Evolutionary conservation across 108 stramenopile genomes (phyloP), one percentile per base, ranked within the genome.

Genomic region (Pinguiococcus pyrenoidosus): DNA sequence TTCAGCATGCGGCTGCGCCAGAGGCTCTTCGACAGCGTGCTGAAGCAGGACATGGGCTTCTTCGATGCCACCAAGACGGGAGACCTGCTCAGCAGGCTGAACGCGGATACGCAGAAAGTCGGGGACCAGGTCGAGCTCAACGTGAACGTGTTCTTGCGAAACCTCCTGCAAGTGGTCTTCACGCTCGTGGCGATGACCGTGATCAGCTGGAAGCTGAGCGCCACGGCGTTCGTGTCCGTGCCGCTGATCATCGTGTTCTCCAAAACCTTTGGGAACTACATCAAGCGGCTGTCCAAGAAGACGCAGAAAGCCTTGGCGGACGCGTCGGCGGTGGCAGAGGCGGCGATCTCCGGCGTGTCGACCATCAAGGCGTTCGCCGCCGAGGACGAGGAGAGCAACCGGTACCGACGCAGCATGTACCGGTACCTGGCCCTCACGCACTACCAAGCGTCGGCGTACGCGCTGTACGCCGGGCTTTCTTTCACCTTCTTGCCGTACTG

Each of bases 91-190:
- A 34, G 32, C 20, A n/a, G 49, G 20, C 56, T 68, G 1, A 35
- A 40, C 16, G 9, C 33, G 17, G 72, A 74, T 60, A 56, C 59
- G 26, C 79, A 80, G 5, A 73, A 81, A 16, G 77, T 87, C 20
- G 82, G 81, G 29, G 81, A 83, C 42, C 82, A 83, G 67, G 79
- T 87, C 14, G 75, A 79, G 4, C 55, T 81, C 29, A 83, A 84
- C 60, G 70, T 87, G 40, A 87, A 87, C 53, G 74, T 75, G 25
- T 83, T 70, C 61, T 53, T 83, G 29, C 74, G 84, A 29, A 44
- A 66, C 4, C 20, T 71, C 22, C 73, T 83, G 7, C 79, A 78
- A 60, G 80, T 73, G 4, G 58, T 64, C 12, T 79, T 76, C 9
- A 79, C 81, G 6, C 63, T 87, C 23, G 57, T 74, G 6, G 84